phyloP scores from a whole-genome alignment of 139 green algal genomes.

The Coelastrella sp. region DNA sequence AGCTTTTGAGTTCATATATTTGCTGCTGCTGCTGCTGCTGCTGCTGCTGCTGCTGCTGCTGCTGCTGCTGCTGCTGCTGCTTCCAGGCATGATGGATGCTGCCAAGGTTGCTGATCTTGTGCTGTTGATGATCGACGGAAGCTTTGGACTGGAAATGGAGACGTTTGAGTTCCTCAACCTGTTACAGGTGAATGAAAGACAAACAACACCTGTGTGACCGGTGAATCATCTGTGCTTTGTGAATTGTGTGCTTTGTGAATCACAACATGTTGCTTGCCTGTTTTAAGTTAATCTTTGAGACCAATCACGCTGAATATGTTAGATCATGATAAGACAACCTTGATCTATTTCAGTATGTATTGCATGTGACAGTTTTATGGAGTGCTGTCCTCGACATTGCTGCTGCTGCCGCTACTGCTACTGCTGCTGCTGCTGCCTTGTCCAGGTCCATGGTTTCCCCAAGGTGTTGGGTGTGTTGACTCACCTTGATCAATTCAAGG shows the following conservation, averaged over 20 bases:
- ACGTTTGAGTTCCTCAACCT: conserved; percentile 99
- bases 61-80: conserved; percentile 25
- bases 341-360: too few relatives aligned
- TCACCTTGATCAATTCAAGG: conserved; percentile 96
- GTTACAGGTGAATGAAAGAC: conserved; percentile 76
- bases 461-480: conserved; percentile 99
- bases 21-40: not conserved
- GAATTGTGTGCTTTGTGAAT: too few relatives aligned
- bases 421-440: conserved; percentile 81
- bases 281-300: too few relatives aligned
- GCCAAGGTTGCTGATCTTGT: conserved; percentile 98
- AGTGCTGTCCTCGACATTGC: too few relatives aligned
- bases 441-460: conserved; percentile 76
- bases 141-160: conserved; percentile 99
- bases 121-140: conserved; percentile 94
- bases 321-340: too few relatives aligned
- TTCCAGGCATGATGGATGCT: conserved; percentile 88
- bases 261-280: too few relatives aligned
- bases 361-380: too few relatives aligned
- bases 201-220: not conserved
- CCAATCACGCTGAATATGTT: too few relatives aligned
- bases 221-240: too few relatives aligned
- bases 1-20: not conserved
- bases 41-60: not conserved
- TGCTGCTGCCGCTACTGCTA: conserved; percentile 96